Evolutionary conservation across 495 filamentous ascomycete genomes (phyloP), one percentile per base, ranked within the genome.

Genomic region (Penicillium macrosclerotiorum): DNA sequence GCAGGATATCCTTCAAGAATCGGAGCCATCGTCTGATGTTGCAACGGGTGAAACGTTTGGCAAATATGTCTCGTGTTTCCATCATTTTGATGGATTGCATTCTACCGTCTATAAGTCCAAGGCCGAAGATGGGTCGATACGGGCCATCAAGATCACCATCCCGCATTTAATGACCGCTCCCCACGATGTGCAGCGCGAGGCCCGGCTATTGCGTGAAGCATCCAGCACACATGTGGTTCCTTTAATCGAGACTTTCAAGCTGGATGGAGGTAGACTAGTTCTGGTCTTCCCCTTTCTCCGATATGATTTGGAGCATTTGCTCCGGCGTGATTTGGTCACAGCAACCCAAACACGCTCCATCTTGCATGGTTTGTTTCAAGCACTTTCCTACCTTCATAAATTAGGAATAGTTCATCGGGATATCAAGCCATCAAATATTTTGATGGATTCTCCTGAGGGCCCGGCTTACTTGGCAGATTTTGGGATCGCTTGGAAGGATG

Each of bases 401-500:
- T 64, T 79, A 11, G 82, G 78, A 6, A 89, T 98, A 39, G 84
- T 97, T 52, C 93, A 98, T 64, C 83, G 93, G 22, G 93, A 98
- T 58, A 74, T 98, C 59, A 98, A 98, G 60, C 91, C 93, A 5
- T 85, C 89, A 2, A 94, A 95, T 52, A 79, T 98, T 37, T 71
- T 97, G 27, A 75, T 97, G 48, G 64, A 77, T 29, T 80, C 81
- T 1, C 68, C 75, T 0, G 62, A 73, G n/a, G 85, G 88, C 2
- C 83, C 86, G 1, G 86, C 87, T 3, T 84, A 82, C 37, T 72
- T 98, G 14, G 81, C 86, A 12, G 93, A 98, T 66, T 97, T 98
- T 69, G 93, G 93, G 16, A 92, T 92, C 27, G 80, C 92, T 6
- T 96, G 87, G 86, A 80, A 83, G 47, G 79, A 84, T 7, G 60